Evolutionary conservation across 2,329 filamentous ascomycete species (phyloP).

Genomic region (Fusarium beomiforme): DNA sequence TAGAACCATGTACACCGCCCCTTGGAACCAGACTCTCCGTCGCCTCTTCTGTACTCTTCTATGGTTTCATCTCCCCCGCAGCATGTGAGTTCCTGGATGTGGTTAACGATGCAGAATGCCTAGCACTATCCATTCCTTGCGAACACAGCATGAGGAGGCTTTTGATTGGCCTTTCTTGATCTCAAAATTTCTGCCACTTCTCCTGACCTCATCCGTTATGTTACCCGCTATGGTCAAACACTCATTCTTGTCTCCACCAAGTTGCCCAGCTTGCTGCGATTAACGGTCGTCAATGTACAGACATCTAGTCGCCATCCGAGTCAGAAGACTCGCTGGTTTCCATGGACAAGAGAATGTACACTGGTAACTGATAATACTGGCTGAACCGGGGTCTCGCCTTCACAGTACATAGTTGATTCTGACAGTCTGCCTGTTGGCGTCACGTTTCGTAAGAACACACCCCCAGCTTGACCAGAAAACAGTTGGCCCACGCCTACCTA

Average conservation of each 20-base stretch:
- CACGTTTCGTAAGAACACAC: slow-evolving; percentile 14
- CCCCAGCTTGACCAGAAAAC: slow-evolving; percentile 8
- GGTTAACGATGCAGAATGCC: slow-evolving; percentile 2
- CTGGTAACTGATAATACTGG: neutral
- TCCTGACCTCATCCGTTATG: slow-evolving; percentile 14
- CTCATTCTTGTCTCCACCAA: slow-evolving; percentile 21
- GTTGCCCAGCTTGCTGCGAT: slow-evolving; percentile 12
- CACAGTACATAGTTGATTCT: neutral
- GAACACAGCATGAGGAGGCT: neutral
- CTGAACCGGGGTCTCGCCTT: neutral
- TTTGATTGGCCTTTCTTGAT: neutral
- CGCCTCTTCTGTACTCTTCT: neutral
- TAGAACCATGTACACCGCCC: slow-evolving; percentile 21
- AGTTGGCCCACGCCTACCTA: neutral
- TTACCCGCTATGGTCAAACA: slow-evolving; percentile 16
- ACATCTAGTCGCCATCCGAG: neutral
- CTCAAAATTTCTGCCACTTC: neutral
- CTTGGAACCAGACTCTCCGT: neutral
- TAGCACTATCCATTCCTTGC: neutral
- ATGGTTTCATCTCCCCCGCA: slow-evolving; percentile 9
- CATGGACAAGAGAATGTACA: neutral
- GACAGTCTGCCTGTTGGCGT: slow-evolving; percentile 6
- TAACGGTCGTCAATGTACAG: slow-evolving; percentile 21
- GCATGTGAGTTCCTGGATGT: slow-evolving; percentile 14
- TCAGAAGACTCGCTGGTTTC: neutral